These are phyloP conservation scores for Hypoxylon sp. DNA, from an alignment of 2,329 filamentous ascomycete species.

Conservation along the genomic window DNA sequence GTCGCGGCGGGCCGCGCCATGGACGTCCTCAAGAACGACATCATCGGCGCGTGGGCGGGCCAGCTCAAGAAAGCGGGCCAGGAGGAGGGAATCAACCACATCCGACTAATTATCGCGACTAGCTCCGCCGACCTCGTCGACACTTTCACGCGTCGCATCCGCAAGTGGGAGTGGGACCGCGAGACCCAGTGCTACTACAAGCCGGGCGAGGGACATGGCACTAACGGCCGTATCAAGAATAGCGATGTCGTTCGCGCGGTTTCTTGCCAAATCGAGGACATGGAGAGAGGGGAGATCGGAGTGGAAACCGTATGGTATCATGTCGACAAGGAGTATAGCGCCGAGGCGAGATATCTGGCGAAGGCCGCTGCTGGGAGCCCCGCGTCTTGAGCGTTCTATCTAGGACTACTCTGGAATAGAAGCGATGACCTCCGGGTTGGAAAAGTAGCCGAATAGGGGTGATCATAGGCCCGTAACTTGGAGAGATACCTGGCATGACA, in stretches of 20 bases:
- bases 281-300: background rate
- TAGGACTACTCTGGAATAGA: background rate
- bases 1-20: background rate
- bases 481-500: background rate
- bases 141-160: slow-evolving; percentile 1
- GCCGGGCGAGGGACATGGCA: background rate
- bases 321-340: background rate
- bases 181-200: background rate
- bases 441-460: background rate
- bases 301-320: slow-evolving; percentile 2
- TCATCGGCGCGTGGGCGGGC: background rate
- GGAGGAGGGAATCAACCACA: background rate
- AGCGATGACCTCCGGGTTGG: background rate
- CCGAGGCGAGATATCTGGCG: background rate
- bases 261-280: background rate
- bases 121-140: slow-evolving; percentile 4
- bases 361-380: background rate
- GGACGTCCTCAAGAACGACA: background rate
- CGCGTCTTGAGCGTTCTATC: background rate
- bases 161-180: slow-evolving; percentile 2
- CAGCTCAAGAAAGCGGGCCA: background rate
- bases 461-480: background rate
- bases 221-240: background rate
- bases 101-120: slow-evolving; percentile 11
- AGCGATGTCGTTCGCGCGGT: slow-evolving; percentile 7